These are phyloP conservation scores for Salix koriyanagi DNA, from an alignment of 345 rosid genomes.

Conservation along the genomic window DNA sequence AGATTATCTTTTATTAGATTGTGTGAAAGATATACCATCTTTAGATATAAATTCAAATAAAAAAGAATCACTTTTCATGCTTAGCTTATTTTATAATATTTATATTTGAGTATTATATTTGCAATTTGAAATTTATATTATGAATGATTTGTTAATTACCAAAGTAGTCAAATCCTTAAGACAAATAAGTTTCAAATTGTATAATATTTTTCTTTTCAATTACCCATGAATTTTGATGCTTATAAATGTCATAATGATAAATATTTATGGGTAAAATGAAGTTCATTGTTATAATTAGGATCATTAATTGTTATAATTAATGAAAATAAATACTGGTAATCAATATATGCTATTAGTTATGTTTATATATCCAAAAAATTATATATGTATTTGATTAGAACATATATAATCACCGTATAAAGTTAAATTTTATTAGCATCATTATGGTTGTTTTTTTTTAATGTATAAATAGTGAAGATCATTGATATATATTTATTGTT, in stretches of 20 bases:
- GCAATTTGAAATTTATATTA: too few species aligned
- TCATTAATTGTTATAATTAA: too few species aligned
- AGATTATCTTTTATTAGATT: too few species aligned
- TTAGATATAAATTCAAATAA: too few species aligned
- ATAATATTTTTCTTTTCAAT: background rate
- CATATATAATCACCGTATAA: background rate
- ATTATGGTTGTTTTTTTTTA: background rate
- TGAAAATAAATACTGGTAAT: background rate
- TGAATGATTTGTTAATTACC: background rate
- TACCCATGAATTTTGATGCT: background rate
- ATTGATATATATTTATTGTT: background rate
- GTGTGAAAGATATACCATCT: too few species aligned
- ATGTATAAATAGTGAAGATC: background rate
- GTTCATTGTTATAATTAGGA: background rate
- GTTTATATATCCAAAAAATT: background rate
- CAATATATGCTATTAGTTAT: too few species aligned
- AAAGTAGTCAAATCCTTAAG: background rate
- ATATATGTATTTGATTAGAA: background rate
- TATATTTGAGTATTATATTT: background rate
- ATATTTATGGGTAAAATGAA: background rate
- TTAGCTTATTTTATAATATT: too few species aligned
- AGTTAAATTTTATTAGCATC: background rate
- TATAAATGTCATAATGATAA: background rate
- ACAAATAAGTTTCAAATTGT: background rate
- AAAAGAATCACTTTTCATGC: too few species aligned